Evolutionary conservation across 768 basidiomycete species (phyloP), one percentile per base, ranked within the genome.

Genomic region (Leccinum broughii): DNA sequence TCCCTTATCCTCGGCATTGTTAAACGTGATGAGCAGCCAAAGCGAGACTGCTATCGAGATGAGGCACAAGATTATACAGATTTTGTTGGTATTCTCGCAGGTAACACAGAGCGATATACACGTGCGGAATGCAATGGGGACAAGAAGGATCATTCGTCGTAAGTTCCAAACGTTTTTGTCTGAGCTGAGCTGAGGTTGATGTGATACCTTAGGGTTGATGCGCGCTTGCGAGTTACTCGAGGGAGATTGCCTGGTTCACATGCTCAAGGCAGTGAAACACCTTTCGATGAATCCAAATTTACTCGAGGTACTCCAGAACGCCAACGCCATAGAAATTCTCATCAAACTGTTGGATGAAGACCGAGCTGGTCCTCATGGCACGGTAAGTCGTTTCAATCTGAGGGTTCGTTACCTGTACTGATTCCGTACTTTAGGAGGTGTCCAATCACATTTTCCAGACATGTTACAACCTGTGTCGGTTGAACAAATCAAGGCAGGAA

Each of bases 371-470:
- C 83, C 85, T 0, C 88, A 94, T 65, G 88, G 85, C 69, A 89
- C 94, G 11, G 95, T 94, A 68, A 56, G 88, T 78, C 30, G 15
- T 9, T 44, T 26, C 44, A 58, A 57, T 22, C 13, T 17, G 39
- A 50, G 8, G 37, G 11, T 20, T 14, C 13, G 14, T 35, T 57
- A 24, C 32, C 54, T n/a, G 35, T 32, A 26, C 53, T 34, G 30
- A 55, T 55, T 51, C 54, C 51, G 3, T 22, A 46, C 54, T 39
- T 35, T 24, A 98, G 93, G 96, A 99, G 84, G 91, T 98, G 75
- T 89, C 93, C 54, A 98, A 98, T 64, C 94, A 98, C 67, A 87
- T 97, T 61, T 95, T 98, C 82, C 95, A 97, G 75, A 94, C 95
- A 3, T 93, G 95, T 68, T 98, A 93, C 79, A 96, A 96, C 66